These are phyloP conservation scores for Tetraselmis chui DNA, from an alignment of 139 green algal genomes.

Conservation along the genomic window DNA sequence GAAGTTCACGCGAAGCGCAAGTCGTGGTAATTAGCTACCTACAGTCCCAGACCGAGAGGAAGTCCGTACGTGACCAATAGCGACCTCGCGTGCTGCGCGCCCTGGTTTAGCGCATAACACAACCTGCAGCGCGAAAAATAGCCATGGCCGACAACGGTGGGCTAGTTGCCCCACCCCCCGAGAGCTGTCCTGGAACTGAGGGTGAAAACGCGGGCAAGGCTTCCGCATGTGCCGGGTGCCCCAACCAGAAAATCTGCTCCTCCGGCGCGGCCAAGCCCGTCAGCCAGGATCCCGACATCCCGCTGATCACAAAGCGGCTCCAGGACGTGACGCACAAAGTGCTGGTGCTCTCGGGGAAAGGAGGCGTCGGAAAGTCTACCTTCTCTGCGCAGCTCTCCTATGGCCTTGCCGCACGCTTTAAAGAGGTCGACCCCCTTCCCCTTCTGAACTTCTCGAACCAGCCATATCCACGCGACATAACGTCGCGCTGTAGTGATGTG, in stretches of 20 bases:
- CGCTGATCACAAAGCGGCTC: conserved; percentile 69
- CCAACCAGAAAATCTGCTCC: conserved; percentile 86
- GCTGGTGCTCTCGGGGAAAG: conserved; percentile 95
- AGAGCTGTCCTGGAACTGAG: conserved; percentile 63
- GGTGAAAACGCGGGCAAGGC: conserved; percentile 73
- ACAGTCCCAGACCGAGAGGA: too few relatives aligned
- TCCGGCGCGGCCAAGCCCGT: conserved; percentile 59
- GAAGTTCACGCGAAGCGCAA: too few relatives aligned
- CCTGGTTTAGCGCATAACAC: too few relatives aligned
- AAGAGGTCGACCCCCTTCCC: conserved; percentile 38
- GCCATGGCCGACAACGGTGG: not conserved
- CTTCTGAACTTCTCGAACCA: not conserved
- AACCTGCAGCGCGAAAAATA: not conserved
- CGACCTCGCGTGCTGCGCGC: too few relatives aligned
- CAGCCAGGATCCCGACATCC: conserved; percentile 43
- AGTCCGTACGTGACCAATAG: too few relatives aligned
- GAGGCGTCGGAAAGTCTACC: conserved; percentile 95
- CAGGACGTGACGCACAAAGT: conserved; percentile 75
- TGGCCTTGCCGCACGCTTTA: conserved; percentile 57
- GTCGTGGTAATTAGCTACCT: too few relatives aligned
- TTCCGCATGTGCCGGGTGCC: conserved; percentile 78
- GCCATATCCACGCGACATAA: too few relatives aligned
- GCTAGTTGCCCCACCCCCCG: not conserved
- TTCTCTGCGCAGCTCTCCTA: conserved; percentile 89
- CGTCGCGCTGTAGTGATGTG: too few relatives aligned